Evolutionary conservation across 306 rosid species (phyloP).

Genomic region (Rubus idaeus): DNA sequence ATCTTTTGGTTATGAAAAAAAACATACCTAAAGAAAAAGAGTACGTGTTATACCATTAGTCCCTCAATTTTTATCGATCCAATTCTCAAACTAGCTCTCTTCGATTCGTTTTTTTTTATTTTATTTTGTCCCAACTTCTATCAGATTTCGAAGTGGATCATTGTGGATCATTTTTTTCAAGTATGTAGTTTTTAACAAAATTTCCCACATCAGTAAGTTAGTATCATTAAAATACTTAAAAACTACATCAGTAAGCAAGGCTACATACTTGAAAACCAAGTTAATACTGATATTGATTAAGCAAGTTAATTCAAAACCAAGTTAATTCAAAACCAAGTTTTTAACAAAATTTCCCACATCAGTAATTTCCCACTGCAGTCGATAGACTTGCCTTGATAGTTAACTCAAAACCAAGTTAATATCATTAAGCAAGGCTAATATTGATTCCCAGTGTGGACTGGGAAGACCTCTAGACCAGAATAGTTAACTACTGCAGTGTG

Average conservation of each 20-base stretch:
- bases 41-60: neutral
- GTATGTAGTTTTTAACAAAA: too few species aligned
- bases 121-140: neutral
- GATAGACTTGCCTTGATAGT: neutral
- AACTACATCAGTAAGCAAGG: too few species aligned
- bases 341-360: too few species aligned
- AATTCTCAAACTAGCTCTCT: neutral
- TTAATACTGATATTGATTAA: too few species aligned
- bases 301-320: too few species aligned
- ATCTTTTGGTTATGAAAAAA: conserved; percentile 33
- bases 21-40: neutral
- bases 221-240: too few species aligned
- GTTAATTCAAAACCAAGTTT: too few species aligned
- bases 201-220: too few species aligned
- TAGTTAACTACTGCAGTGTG: neutral
- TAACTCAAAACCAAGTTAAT: neutral
- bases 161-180: too few species aligned
- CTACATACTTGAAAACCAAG: too few species aligned
- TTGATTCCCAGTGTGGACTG: neutral
- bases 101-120: neutral
- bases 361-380: too few species aligned
- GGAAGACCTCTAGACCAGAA: neutral
- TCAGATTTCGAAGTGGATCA: too few species aligned
- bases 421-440: neutral
- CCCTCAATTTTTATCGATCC: neutral